Evolutionary conservation across 2,329 filamentous ascomycete species (phyloP).

Genomic region (Botrytis fragariae): DNA sequence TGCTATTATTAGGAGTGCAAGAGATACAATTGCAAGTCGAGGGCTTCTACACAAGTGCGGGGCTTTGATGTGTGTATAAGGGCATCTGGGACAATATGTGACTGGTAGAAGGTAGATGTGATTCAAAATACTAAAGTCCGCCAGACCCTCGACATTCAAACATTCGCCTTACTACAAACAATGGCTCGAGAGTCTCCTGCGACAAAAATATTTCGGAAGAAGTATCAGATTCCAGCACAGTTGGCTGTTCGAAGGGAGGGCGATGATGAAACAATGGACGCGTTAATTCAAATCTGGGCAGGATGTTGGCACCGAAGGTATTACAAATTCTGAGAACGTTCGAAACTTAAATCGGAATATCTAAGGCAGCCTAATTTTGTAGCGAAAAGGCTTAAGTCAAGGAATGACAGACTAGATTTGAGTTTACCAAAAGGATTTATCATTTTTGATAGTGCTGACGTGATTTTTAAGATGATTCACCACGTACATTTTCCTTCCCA

Average conservation of each 20-base stretch:
- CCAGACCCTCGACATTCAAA: neutral
- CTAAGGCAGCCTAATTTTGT: neutral
- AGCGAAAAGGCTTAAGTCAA: neutral
- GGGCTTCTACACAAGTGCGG: neutral
- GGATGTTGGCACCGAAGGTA: neutral
- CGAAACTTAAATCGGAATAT: neutral
- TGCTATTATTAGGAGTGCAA: neutral
- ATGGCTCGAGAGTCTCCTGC: neutral
- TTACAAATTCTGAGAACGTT: too few relatives aligned
- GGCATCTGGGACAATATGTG: neutral
- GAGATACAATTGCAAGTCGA: neutral
- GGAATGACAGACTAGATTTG: neutral
- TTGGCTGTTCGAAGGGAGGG: neutral
- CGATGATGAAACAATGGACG: neutral
- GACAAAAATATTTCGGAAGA: neutral
- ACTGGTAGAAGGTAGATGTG: neutral
- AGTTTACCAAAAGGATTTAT: neutral
- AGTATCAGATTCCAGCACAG: neutral
- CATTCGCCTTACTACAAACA: neutral
- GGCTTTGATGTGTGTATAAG: neutral
- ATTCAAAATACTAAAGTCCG: neutral
- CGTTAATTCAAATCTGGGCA: too few relatives aligned
- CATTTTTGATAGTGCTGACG: neutral
- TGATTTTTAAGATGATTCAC: neutral
- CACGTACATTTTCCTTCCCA: neutral